These are phyloP conservation scores for Podaxis sp. DNA, from an alignment of 768 basidiomycete genomes.

Conservation along the genomic window DNA sequence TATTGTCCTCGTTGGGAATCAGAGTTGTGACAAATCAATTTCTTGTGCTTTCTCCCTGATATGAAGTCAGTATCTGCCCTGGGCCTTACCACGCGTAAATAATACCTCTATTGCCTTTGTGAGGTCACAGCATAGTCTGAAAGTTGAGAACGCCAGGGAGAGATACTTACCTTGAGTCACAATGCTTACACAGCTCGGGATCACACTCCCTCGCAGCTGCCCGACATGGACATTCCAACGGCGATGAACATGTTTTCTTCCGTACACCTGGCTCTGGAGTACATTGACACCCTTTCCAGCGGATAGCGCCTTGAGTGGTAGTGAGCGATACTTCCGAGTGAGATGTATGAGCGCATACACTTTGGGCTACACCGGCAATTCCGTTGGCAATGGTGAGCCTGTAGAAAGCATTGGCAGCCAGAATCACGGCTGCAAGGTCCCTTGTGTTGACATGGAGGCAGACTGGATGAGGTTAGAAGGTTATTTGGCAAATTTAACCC, in stretches of 20 bases:
- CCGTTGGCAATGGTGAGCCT: constrained; percentile 53
- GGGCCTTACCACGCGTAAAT: constrained; percentile 1
- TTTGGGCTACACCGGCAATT: constrained; percentile 51
- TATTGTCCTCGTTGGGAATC: constrained; percentile 44
- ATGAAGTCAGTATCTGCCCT: constrained; percentile 19
- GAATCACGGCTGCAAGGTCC: constrained; percentile 50
- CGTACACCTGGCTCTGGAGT: constrained; percentile 6
- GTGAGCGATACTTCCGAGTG: not conserved
- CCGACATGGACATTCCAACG: constrained; percentile 54
- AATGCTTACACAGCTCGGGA: constrained; percentile 58
- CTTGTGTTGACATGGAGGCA: constrained; percentile 52
- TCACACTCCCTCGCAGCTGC: constrained; percentile 61
- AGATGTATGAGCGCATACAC: constrained; percentile 39
- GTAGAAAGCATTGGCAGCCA: constrained; percentile 49
- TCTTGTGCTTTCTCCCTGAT: constrained; percentile 41
- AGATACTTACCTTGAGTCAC: constrained; percentile 44
- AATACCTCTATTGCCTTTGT: constrained; percentile 22
- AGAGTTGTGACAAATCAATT: constrained; percentile 53
- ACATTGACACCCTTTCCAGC: constrained; percentile 61
- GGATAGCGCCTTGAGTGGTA: constrained; percentile 43
- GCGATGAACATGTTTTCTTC: constrained; percentile 19
- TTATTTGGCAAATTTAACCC: not conserved
- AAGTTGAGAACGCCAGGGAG: not conserved
- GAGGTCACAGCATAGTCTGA: not conserved
- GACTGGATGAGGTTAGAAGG: constrained; percentile 27